Evolutionary conservation across 1,284 basidiomycete species (phyloP).

Genomic region (Ceratobasidium sp.): DNA sequence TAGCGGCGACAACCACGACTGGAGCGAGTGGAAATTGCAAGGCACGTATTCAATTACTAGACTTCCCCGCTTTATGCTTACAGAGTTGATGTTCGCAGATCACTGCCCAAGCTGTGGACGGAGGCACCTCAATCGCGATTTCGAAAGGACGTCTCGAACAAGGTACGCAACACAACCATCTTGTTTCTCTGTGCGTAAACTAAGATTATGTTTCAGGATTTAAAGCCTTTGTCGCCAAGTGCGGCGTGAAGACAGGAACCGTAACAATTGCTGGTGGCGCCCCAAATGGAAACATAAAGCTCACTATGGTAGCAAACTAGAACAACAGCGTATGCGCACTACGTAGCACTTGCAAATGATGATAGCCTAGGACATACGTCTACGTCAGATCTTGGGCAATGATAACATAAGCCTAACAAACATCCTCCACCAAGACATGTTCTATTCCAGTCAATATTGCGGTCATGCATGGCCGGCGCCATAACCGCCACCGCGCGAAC

Average conservation of each 20-base stretch:
- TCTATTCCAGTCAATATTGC: background rate
- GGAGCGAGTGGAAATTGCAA: background rate
- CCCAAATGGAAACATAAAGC: background rate
- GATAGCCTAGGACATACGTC: background rate
- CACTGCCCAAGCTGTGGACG: background rate
- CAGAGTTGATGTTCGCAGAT: background rate
- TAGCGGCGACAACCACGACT: background rate
- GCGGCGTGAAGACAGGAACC: background rate
- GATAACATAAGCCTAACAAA: background rate
- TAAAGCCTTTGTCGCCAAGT: background rate
- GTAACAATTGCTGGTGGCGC: constrained; percentile 7
- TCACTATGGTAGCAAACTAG: background rate
- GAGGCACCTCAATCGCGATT: background rate
- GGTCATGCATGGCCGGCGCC: background rate
- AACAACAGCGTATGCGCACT: background rate
- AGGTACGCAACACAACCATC: background rate
- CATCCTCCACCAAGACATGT: background rate
- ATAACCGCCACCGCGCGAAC: background rate
- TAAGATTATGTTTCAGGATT: background rate
- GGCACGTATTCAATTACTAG: background rate
- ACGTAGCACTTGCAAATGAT: background rate
- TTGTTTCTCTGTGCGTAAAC: background rate
- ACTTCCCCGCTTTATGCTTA: background rate
- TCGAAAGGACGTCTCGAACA: constrained; percentile 6
- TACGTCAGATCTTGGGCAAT: no score